Evolutionary conservation across 2,329 filamentous ascomycete genomes (phyloP).

Genomic region (Fusarium sp.): DNA sequence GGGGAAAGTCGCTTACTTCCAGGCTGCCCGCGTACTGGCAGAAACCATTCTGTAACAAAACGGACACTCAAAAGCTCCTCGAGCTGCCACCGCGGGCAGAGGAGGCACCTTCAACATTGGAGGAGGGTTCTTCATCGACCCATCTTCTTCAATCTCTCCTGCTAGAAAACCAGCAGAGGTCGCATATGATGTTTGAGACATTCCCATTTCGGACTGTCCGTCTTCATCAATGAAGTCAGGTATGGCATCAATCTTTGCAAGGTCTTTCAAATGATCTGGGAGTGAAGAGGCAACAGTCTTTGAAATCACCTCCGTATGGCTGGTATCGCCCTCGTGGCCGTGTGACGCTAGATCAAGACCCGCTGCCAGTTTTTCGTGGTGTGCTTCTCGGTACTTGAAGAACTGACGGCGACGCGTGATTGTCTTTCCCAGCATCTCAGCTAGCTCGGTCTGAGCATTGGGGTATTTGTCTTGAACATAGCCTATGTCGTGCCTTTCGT

Average conservation of each 20-base stretch:
- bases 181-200: slow-evolving; percentile 51
- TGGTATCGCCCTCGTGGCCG: slow-evolving; percentile 22
- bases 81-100: slow-evolving; percentile 37
- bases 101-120: slow-evolving; percentile 37
- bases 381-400: slow-evolving; percentile 56
- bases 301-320: neutral
- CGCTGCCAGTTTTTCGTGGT: slow-evolving; percentile 52
- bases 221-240: slow-evolving; percentile 34
- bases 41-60: slow-evolving; percentile 58
- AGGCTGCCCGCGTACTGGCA: slow-evolving; percentile 44
- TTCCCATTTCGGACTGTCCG: slow-evolving; percentile 37
- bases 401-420: slow-evolving; percentile 55
- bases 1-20: slow-evolving; percentile 48
- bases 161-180: slow-evolving; percentile 36
- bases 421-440: slow-evolving; percentile 50
- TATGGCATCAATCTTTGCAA: neutral
- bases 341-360: slow-evolving; percentile 37
- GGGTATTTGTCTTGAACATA: slow-evolving; percentile 54
- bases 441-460: slow-evolving; percentile 16
- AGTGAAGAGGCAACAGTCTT: slow-evolving; percentile 47
- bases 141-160: neutral
- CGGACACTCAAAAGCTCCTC: slow-evolving; percentile 56
- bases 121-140: neutral
- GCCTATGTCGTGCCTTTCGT: slow-evolving; percentile 47
- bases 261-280: slow-evolving; percentile 29